Evolutionary conservation across 1,139 yeast species (phyloP), one percentile per base, ranked within the genome.

Genomic region (Kodamaea fungicola): DNA sequence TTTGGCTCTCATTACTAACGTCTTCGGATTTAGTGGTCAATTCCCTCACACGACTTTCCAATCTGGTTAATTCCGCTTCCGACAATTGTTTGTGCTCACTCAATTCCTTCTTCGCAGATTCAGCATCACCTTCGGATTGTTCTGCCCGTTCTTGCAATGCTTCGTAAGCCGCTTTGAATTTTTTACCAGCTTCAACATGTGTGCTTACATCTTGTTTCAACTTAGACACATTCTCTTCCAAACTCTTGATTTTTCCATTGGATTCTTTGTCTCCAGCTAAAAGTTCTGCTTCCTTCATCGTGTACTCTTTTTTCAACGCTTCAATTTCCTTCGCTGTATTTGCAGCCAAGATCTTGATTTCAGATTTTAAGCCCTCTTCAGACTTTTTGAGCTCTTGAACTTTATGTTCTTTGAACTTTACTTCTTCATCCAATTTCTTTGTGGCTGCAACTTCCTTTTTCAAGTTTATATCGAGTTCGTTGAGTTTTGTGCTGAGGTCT

Each of bases 51-150:
- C 10, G 26, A 12, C 13, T 12, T 12, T 27, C 29, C 29, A 27
- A 27, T n/a, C 8, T 12, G 8, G 6, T 27, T 12, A 10, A 7
- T 12, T 27, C 13, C 8, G 13, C 12, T 23, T 8, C 29, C 13
- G n/a, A 19, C 16, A 3, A 19, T n/a, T 31, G 22, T 12, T 24
- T 28, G 13, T 10, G 8, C 23, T 13, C 12, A 7, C 25, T 19
- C 37, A 38, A 42, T 21, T 41, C 42, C 7, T 32, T 28, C 10
- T 8, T 36, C 19, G 42, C 36, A 12, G 25, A 27, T 19, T 38
- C 37, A 29, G 32, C 16, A 7, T 36, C 32, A n/a, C 33, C 35
- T 31, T 38, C 30, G 27, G 36, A 31, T 7, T 31, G 30, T 5
- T 28, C 37, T 9, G 38, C 34, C 30, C 42, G 30, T 23, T 23